These are phyloP conservation scores for Blastobotrys peoriensis DNA, from an alignment of 805 yeast species.

Conservation along the genomic window DNA sequence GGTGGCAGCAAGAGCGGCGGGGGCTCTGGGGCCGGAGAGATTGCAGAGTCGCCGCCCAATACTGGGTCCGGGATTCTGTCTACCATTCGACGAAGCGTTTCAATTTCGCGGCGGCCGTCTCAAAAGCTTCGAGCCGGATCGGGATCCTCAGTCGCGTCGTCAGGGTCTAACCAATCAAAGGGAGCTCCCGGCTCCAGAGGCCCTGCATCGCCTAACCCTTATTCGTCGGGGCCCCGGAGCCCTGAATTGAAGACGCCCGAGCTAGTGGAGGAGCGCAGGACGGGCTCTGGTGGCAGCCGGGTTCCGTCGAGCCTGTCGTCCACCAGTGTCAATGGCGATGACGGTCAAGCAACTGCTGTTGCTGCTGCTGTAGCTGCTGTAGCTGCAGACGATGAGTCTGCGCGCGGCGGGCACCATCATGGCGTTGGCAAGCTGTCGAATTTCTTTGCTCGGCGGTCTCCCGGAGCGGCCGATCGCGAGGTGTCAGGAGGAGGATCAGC, in stretches of 20 bases:
- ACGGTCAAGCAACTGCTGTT: too few relatives aligned
- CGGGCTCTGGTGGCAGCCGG: too few relatives aligned
- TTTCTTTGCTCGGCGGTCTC: neutral
- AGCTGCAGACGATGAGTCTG: too few relatives aligned
- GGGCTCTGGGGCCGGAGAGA: too few relatives aligned
- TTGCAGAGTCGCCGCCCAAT: constrained; percentile 4
- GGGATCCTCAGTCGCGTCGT: constrained; percentile 10
- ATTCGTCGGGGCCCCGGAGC: neutral
- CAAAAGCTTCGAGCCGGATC: constrained; percentile 12
- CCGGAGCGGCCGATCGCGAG: neutral
- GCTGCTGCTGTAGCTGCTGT: too few relatives aligned
- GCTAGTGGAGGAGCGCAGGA: too few relatives aligned
- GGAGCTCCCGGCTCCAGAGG: neutral
- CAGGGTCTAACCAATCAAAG: neutral
- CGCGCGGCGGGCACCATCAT: too few relatives aligned
- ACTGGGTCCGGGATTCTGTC: constrained; percentile 12
- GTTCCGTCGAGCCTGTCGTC: neutral
- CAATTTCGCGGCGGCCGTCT: constrained; percentile 12
- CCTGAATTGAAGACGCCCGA: neutral
- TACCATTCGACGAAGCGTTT: constrained; percentile 15
- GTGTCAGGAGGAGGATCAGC: too few relatives aligned
- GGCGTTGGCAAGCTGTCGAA: neutral
- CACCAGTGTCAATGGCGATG: neutral
- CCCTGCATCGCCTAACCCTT: neutral
- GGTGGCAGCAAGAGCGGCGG: too few relatives aligned